Base-by-base conservation (phyloP, 1,284 basidiomycete species). In the Erythrobasidium hasegawianum region DNA sequence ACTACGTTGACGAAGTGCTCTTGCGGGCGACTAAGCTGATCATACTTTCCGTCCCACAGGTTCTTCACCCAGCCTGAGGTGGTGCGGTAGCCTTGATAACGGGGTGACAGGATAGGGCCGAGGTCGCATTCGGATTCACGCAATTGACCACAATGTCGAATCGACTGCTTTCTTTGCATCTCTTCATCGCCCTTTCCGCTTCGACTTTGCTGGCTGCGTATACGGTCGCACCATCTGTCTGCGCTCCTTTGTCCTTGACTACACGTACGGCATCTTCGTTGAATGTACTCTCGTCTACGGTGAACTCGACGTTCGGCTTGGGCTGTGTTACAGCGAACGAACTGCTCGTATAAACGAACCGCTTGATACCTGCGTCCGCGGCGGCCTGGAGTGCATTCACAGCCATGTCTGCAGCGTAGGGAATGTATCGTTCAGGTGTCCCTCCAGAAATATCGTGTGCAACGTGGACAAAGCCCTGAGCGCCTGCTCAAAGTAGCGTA, bases 191-290 rank as follows among this genome's bases (percentile, higher is more conserved):
- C 24, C 50, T 52, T 52, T 70, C 69, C 16, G 64, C 56, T 29
- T 70, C 45, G 1, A 58, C 57, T 55, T 70, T 70, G 39, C 57
- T 61, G 5, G 69, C 69, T 2, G 53, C 56, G 29, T 70, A 70
- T 11, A 70, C 65, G 52, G 5, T 33, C 11, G 33, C 33, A 33
- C 33, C 33, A 5, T 33, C 33, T 4, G 5, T 5, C 52, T 13
- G 43, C 45, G 24, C 22, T 24, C 0, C 45, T 14, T 47, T 24
- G 5, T n/a, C 22, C 45, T n/a, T 24, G 5, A 24, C 22, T 7
- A 8, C n/a, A 24, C 22, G 29, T 22, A 62, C 39, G 24, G 38
- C 49, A 20, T 59, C 38, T 24, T 64, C 53, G 53, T 69, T 69
- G 57, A 59, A 59, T 40, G 33, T 67, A 20, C 10, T 27, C n/a